These are phyloP conservation scores for Symbiodinium natans DNA, from an alignment of 73 alveolate species.

Conservation along the genomic window DNA sequence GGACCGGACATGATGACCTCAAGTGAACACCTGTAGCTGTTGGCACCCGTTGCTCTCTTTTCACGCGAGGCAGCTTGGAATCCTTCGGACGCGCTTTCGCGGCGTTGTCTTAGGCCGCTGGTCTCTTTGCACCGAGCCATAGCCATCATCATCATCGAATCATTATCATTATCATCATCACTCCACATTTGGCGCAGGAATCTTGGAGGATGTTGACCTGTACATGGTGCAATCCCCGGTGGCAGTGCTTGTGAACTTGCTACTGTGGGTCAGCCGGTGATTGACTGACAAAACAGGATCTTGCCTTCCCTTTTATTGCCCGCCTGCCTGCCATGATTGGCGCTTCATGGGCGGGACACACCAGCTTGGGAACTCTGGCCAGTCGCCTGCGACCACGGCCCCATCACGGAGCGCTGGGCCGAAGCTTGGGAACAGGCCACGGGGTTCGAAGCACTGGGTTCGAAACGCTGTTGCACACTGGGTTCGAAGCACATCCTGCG, in stretches of 20 bases:
- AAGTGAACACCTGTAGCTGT: no score
- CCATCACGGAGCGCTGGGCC: background rate
- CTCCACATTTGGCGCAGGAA: background rate
- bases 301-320: slow-evolving; percentile 64
- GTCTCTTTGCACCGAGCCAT: no score
- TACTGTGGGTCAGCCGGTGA: background rate
- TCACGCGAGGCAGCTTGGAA: background rate
- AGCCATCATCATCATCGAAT: no score
- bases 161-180: no score
- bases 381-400: slow-evolving; percentile 1
- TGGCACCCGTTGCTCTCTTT: no score
- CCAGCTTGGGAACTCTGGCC: no score
- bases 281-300: background rate
- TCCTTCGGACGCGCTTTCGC: background rate
- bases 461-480: no score
- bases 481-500: no score
- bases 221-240: slow-evolving; percentile 14
- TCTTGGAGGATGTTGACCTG: slow-evolving; percentile 58
- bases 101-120: background rate
- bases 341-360: no score
- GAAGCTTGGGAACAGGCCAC: background rate
- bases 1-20: no score
- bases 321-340: background rate
- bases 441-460: no score
- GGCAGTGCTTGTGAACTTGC: background rate